phyloP scores from a whole-genome alignment of 2,329 filamentous ascomycete genomes.

The Biscogniauxia sp. region DNA sequence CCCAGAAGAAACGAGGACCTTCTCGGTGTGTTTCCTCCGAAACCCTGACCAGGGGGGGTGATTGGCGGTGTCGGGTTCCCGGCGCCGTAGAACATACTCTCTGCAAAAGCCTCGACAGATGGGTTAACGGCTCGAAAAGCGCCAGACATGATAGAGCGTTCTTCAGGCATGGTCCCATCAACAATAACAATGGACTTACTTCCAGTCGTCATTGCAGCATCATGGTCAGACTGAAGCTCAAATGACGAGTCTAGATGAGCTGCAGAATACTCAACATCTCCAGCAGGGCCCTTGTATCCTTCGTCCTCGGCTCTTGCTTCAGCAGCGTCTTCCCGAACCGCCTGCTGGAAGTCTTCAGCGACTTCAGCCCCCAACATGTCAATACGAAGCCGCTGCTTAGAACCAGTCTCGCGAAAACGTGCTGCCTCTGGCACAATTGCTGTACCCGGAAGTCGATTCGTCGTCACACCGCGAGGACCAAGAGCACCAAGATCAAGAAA shows the following conservation, averaged over 20 bases:
- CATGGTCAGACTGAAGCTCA: constrained; percentile 46
- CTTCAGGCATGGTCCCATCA: constrained; percentile 59
- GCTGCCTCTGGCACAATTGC: constrained; percentile 58
- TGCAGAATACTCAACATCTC: constrained; percentile 41
- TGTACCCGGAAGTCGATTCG: constrained; percentile 58
- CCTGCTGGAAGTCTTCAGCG: constrained; percentile 74
- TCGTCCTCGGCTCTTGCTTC: constrained; percentile 32
- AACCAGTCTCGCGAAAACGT: constrained; percentile 39
- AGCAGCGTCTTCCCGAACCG: constrained; percentile 63
- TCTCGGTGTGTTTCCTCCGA: constrained; percentile 43
- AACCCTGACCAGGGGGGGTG: constrained; percentile 51
- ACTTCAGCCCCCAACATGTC: constrained; percentile 80
- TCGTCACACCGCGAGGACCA: constrained; percentile 52
- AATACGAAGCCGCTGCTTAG: constrained; percentile 62
- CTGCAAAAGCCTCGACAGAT: constrained; percentile 53
- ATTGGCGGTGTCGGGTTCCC: constrained; percentile 59
- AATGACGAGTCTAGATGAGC: constrained; percentile 43
- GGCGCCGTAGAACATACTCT: constrained; percentile 46
- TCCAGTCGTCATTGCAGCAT: constrained; percentile 67
- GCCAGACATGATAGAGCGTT: constrained; percentile 52
- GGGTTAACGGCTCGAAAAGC: constrained; percentile 42
- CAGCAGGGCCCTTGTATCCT: constrained; percentile 25
- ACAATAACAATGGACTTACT: constrained; percentile 90
- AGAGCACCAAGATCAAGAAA: constrained; percentile 49
- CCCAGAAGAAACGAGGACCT: constrained; percentile 56